Conservation (phyloP, 352 stramenopile genomes). For the Thalassiosira livingstoniorum region DNA sequence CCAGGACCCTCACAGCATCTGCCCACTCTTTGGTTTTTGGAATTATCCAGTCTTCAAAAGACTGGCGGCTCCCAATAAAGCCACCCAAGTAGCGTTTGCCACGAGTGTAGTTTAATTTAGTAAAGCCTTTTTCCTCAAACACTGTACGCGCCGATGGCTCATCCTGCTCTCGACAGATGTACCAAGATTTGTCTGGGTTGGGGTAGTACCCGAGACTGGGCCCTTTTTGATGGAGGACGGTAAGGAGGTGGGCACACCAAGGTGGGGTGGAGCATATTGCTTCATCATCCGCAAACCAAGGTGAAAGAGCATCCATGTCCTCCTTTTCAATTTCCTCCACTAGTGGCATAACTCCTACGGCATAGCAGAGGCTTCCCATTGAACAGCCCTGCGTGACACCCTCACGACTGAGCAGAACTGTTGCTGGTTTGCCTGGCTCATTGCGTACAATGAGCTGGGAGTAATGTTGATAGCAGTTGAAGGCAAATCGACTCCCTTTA, state of each 20-base stretch:
- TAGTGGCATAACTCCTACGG: slow-evolving; percentile 33
- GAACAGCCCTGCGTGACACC: slow-evolving; percentile 35
- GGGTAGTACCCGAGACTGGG: slow-evolving; percentile 25
- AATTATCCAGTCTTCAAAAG: slow-evolving; percentile 23
- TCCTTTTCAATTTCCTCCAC: slow-evolving; percentile 2
- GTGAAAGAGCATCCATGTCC: slow-evolving; percentile 14
- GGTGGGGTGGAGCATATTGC: neutral
- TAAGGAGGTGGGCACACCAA: neutral
- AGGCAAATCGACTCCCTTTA: slow-evolving; percentile 12
- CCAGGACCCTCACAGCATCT: neutral
- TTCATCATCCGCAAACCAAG: slow-evolving; percentile 49
- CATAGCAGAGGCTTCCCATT: slow-evolving; percentile 38
- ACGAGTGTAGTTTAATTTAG: slow-evolving; percentile 17
- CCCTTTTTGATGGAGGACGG: slow-evolving; percentile 15
- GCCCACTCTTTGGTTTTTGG: slow-evolving; percentile 25
- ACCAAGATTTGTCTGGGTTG: neutral
- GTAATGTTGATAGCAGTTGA: slow-evolving; percentile 41
- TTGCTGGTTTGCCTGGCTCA: neutral
- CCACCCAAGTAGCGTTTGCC: slow-evolving; percentile 38
- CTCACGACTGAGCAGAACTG: slow-evolving; percentile 6
- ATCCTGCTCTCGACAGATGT: slow-evolving; percentile 14
- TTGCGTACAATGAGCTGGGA: neutral
- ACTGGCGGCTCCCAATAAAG: slow-evolving; percentile 21
- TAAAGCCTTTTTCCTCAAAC: slow-evolving; percentile 2
- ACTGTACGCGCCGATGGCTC: neutral